Conservation (phyloP, 768 basidiomycete genomes). For the Naganishia friedmannii region DNA sequence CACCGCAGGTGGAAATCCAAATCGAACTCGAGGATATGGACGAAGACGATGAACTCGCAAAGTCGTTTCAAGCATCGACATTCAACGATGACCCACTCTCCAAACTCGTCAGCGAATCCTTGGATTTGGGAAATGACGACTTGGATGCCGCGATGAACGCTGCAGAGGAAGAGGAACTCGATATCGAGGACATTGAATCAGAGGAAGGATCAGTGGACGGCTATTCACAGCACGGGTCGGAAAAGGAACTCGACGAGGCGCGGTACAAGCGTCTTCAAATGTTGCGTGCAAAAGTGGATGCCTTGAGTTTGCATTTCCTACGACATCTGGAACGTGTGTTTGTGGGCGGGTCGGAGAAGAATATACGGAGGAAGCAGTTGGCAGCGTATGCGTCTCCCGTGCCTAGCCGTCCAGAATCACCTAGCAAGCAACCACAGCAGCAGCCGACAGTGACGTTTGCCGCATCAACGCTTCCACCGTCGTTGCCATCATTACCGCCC, state of each 20-base stretch:
- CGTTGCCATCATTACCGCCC: slow-evolving; percentile 31
- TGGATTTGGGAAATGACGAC: slow-evolving; percentile 39
- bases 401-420: slow-evolving; percentile 7
- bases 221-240: slow-evolving; percentile 40
- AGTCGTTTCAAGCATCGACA: slow-evolving; percentile 44
- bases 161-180: slow-evolving; percentile 61
- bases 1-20: slow-evolving; percentile 85
- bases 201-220: slow-evolving; percentile 58
- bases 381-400: slow-evolving; percentile 14
- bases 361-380: slow-evolving; percentile 4
- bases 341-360: slow-evolving; percentile 32
- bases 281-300: slow-evolving; percentile 89
- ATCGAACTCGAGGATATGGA: slow-evolving; percentile 91
- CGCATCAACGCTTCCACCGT: slow-evolving; percentile 9
- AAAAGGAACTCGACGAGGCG: slow-evolving; percentile 35
- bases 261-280: slow-evolving; percentile 56
- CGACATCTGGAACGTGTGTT: slow-evolving; percentile 68
- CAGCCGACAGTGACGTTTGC: slow-evolving; percentile 18
- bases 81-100: slow-evolving; percentile 76
- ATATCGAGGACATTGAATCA: slow-evolving; percentile 65
- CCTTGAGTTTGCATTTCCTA: slow-evolving; percentile 77
- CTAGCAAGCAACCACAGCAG: not conserved
- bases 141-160: slow-evolving; percentile 65
- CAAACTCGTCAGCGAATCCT: slow-evolving; percentile 40
- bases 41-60: slow-evolving; percentile 52